Percentiles rank a stretch among this genome's conserved stretches.
phyloP scores from a whole-genome alignment of 2,329 filamentous ascomycete genomes.

The Claviceps humidiphila region DNA sequence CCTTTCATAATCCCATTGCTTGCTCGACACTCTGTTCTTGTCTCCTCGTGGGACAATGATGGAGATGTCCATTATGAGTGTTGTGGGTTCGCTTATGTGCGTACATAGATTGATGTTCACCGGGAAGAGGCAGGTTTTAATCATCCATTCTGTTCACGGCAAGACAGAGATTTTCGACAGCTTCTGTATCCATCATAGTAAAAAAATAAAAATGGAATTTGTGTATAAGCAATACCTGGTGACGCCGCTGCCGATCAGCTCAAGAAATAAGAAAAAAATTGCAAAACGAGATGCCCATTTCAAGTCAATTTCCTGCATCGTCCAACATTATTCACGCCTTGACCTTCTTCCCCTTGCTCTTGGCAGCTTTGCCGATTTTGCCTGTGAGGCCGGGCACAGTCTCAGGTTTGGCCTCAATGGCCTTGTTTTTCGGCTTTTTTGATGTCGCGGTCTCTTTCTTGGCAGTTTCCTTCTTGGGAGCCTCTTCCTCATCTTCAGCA shows the following conservation, averaged over 20 bases:
- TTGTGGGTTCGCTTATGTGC: conserved; percentile 50
- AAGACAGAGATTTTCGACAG: neutral
- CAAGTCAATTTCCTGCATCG: neutral
- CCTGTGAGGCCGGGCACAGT: conserved; percentile 9
- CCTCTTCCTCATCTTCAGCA: conserved; percentile 23
- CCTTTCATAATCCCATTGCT: conserved; percentile 49
- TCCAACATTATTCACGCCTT: conserved; percentile 6
- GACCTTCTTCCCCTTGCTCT: conserved; percentile 19
- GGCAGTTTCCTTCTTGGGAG: conserved; percentile 14
- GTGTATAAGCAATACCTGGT: conserved; percentile 3
- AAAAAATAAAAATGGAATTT: neutral
- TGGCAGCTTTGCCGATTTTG: conserved; percentile 13
- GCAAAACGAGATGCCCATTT: neutral
- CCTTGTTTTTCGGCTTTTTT: conserved; percentile 11
- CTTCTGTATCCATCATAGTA: neutral
- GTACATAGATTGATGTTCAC: conserved; percentile 28
- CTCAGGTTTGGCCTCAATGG: conserved; percentile 6
- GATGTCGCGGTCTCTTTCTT: conserved; percentile 11
- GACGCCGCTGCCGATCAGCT: neutral
- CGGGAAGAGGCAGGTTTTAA: too few species aligned
- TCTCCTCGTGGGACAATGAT: conserved; percentile 6
- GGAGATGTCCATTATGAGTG: conserved; percentile 22
- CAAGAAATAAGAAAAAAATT: neutral
- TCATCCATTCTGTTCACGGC: too few species aligned
- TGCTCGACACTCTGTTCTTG: conserved; percentile 21